Evolutionary conservation across 805 yeast genomes (phyloP).

Genomic region (Candida odintsovae): DNA sequence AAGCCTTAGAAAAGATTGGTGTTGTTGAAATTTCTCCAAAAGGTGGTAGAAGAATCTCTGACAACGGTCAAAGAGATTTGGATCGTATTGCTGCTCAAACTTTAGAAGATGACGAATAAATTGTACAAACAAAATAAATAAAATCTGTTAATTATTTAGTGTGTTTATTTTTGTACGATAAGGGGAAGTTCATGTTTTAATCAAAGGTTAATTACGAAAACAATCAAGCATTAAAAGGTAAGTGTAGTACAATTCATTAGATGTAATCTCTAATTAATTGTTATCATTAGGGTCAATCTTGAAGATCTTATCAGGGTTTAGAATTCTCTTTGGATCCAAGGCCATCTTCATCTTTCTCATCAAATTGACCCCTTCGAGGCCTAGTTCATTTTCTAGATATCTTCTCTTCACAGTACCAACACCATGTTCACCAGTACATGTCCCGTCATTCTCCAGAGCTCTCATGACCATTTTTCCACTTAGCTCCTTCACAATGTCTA

Average conservation of each 20-base stretch:
- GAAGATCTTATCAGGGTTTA: slow-evolving; percentile 72
- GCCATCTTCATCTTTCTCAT: slow-evolving; percentile 70
- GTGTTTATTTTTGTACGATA: slow-evolving; percentile 2
- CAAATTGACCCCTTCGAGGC: slow-evolving; percentile 53
- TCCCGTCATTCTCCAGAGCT: slow-evolving; percentile 67
- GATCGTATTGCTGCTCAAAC: slow-evolving; percentile 99
- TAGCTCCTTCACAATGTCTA: slow-evolving; percentile 37
- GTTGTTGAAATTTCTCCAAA: slow-evolving; percentile 92
- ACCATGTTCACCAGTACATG: slow-evolving; percentile 83
- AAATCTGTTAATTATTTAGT: slow-evolving; percentile 2
- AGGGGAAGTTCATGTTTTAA: slow-evolving; percentile 7
- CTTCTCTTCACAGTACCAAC: slow-evolving; percentile 69
- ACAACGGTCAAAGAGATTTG: slow-evolving; percentile 99
- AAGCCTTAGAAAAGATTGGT: slow-evolving; percentile 97
- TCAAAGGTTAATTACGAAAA: slow-evolving; percentile 10
- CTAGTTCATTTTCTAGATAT: slow-evolving; percentile 54
- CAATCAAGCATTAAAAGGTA: slow-evolving; percentile 3
- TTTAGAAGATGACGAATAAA: slow-evolving; percentile 76
- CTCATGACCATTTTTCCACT: slow-evolving; percentile 56
- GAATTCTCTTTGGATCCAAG: slow-evolving; percentile 60
- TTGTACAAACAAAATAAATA: slow-evolving; percentile 4
- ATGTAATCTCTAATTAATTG: background rate
- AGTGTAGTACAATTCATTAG: background rate
- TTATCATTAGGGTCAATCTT: slow-evolving; percentile 52
- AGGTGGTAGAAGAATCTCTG: slow-evolving; percentile 99